Conservation (phyloP, 1,139 yeast species). For the Kurtzmaniella quercitrusa region DNA sequence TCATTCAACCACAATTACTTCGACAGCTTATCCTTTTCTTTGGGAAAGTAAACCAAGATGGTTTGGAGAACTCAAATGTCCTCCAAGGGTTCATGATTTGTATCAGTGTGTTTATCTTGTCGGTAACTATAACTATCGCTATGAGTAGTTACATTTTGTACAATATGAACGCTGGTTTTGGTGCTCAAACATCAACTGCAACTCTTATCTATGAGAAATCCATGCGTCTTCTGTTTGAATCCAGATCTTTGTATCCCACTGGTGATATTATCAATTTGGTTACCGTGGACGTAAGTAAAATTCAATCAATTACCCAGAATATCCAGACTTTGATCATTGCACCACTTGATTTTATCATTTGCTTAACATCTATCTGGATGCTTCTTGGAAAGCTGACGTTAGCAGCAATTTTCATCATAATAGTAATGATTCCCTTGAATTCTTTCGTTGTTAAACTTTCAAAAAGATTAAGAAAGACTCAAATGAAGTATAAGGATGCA, state of each 20-base stretch:
- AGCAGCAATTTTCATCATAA: constrained; percentile 54
- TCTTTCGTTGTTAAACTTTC: constrained; percentile 44
- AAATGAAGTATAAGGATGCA: constrained; percentile 65
- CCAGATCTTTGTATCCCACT: constrained; percentile 41
- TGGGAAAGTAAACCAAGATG: constrained; percentile 13
- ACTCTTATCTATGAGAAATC: constrained; percentile 50
- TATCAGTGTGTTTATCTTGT: constrained; percentile 43
- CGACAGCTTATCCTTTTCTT: constrained; percentile 47
- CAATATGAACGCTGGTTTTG: constrained; percentile 49
- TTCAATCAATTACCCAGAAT: constrained; percentile 49
- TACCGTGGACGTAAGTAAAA: constrained; percentile 56
- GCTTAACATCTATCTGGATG: constrained; percentile 51
- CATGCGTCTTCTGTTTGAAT: constrained; percentile 42
- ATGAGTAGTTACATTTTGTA: constrained; percentile 50
- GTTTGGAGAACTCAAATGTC: constrained; percentile 22
- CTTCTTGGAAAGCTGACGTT: constrained; percentile 60
- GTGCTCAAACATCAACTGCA: constrained; percentile 48
- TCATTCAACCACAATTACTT: constrained; percentile 56
- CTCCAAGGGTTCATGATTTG: constrained; percentile 52
- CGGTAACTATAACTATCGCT: constrained; percentile 42
- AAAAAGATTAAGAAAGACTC: constrained; percentile 48
- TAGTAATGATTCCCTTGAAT: constrained; percentile 57
- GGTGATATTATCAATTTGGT: constrained; percentile 58
- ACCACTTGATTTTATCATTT: constrained; percentile 53
- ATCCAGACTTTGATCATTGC: constrained; percentile 54